Conservation (phyloP, 2,329 filamentous ascomycete species). For the Epichloe coenophiala region DNA sequence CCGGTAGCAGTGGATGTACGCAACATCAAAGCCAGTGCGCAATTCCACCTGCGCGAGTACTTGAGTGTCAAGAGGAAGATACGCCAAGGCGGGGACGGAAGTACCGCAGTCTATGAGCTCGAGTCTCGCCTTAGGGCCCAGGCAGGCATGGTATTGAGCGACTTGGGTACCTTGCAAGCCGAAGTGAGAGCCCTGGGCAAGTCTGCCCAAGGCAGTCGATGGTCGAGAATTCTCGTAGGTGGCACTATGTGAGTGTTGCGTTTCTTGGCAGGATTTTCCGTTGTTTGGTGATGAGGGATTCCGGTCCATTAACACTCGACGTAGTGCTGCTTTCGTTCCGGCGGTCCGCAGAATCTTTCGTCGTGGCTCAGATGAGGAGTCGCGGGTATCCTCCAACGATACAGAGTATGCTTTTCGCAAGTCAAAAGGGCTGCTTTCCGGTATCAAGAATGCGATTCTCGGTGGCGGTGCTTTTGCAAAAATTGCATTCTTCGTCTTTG, state of each 20-base stretch:
- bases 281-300: background rate
- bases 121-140: slow-evolving; percentile 31
- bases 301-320: background rate
- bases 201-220: slow-evolving; percentile 33
- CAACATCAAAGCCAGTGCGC: slow-evolving; percentile 19
- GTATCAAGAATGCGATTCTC: slow-evolving; percentile 32
- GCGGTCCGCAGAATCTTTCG: slow-evolving; percentile 38
- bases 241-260: slow-evolving; percentile 32
- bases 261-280: background rate
- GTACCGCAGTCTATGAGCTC: slow-evolving; percentile 21
- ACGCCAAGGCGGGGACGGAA: slow-evolving; percentile 12
- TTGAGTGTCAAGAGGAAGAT: slow-evolving; percentile 19
- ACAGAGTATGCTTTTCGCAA: slow-evolving; percentile 44
- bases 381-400: slow-evolving; percentile 28
- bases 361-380: slow-evolving; percentile 25
- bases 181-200: slow-evolving; percentile 30
- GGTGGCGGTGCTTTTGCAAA: slow-evolving; percentile 33
- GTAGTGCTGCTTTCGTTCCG: slow-evolving; percentile 37
- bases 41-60: slow-evolving; percentile 23
- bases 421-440: slow-evolving; percentile 34
- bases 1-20: slow-evolving; percentile 14
- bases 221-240: slow-evolving; percentile 39
- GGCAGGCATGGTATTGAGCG: slow-evolving; percentile 26
- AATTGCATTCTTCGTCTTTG: slow-evolving; percentile 40
- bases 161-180: slow-evolving; percentile 30